These are phyloP conservation scores for Saccharomycopsis fermentans DNA, from an alignment of 805 yeast species.

Conservation along the genomic window DNA sequence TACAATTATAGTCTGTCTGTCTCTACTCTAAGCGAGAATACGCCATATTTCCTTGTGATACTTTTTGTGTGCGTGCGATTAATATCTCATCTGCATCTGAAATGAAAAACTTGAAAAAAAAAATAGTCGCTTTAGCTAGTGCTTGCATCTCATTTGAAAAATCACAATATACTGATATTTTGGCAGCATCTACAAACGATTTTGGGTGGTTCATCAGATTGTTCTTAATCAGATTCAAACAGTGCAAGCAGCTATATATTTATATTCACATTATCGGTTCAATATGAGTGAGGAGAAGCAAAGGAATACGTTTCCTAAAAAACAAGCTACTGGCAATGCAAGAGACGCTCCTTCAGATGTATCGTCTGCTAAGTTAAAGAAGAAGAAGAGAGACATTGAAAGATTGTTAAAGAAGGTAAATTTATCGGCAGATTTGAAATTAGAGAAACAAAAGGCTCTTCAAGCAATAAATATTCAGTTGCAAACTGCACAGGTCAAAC, in stretches of 20 bases:
- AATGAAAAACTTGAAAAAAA: not conserved
- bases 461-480: conserved; percentile 54
- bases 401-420: conserved; percentile 47
- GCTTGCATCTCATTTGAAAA: no score
- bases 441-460: conserved; percentile 68
- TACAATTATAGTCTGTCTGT: no score
- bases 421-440: conserved; percentile 52
- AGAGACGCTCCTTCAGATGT: conserved; percentile 12
- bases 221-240: no score
- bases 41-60: no score
- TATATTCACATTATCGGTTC: not conserved
- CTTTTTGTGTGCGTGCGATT: not conserved
- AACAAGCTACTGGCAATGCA: not conserved
- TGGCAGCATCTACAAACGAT: no score
- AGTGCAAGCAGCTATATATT: no score
- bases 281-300: not conserved
- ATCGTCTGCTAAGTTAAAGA: conserved; percentile 49
- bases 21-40: no score
- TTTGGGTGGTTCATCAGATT: no score
- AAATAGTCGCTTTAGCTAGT: no score
- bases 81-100: not conserved
- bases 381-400: conserved; percentile 78
- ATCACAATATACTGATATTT: no score
- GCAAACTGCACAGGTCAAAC: conserved; percentile 34
- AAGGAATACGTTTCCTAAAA: not conserved